Conservation (phyloP, 257 asterid genomes). For the Jasminum sambac region DNA sequence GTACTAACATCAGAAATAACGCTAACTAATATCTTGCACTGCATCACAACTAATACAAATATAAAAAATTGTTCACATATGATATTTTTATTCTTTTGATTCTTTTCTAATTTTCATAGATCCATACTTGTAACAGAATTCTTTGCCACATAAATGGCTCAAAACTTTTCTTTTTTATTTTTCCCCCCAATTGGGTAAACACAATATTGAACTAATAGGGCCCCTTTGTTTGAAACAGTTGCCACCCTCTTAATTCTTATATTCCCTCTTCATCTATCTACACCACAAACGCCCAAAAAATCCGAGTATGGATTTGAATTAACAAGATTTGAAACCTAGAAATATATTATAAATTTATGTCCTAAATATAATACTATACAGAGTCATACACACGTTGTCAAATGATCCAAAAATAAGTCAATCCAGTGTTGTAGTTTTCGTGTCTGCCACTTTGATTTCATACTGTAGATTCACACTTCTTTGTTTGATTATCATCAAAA, state of each 20-base stretch:
- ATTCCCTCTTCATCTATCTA: slow-evolving; percentile 23
- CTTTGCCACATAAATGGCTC: neutral
- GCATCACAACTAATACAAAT: too few species aligned
- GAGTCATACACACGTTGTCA: neutral
- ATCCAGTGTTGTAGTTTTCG: slow-evolving; percentile 20
- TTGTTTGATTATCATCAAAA: neutral
- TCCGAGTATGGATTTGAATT: slow-evolving; percentile 12
- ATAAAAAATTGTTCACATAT: too few species aligned
- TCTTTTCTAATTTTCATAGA: neutral
- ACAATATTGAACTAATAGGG: slow-evolving; percentile 33
- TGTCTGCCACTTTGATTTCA: slow-evolving; percentile 38
- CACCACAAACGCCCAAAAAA: slow-evolving; percentile 6
- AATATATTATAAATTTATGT: neutral
- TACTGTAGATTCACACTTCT: slow-evolving; percentile 35
- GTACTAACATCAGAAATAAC: too few species aligned
- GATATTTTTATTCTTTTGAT: too few species aligned
- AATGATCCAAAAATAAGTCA: slow-evolving; percentile 32
- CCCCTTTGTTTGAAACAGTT: neutral
- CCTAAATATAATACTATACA: neutral
- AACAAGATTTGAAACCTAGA: slow-evolving; percentile 18
- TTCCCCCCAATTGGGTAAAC: slow-evolving; percentile 9
- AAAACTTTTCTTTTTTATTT: neutral
- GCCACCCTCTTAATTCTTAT: slow-evolving; percentile 25
- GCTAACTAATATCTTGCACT: too few species aligned
- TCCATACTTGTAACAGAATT: neutral